A percentile compares a stretch with the other conserved stretches of the same genome.
These are phyloP conservation scores for Aspergillus cristatus DNA, from an alignment of 495 filamentous ascomycete species.

Conservation along the genomic window DNA sequence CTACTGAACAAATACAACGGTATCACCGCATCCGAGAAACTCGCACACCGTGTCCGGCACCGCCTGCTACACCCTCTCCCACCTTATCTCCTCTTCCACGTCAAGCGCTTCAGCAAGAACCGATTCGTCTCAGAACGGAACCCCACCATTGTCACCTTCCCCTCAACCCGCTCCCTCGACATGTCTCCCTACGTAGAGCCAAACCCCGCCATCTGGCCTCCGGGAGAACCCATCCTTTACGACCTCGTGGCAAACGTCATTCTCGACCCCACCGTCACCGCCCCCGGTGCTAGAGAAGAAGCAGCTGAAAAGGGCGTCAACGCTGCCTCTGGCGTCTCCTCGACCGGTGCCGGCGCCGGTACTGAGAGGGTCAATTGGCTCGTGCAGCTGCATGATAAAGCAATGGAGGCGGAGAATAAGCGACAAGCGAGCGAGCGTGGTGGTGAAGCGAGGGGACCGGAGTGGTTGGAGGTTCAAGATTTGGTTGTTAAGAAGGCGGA, in stretches of 20 bases:
- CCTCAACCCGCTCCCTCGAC: conserved; percentile 65
- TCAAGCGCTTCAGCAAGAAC: conserved; percentile 94
- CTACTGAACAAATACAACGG: conserved; percentile 95
- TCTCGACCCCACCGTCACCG: conserved; percentile 57
- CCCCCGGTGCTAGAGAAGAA: conserved; percentile 64
- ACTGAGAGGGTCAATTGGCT: conserved; percentile 46
- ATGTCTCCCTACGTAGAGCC: conserved; percentile 83
- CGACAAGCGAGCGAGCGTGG: conserved; percentile 21
- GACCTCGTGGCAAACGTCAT: conserved; percentile 96
- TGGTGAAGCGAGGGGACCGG: conserved; percentile 36
- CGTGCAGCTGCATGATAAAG: conserved; percentile 50
- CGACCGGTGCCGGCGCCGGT: conserved; percentile 32
- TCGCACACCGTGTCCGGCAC: conserved; percentile 77
- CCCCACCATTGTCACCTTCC: conserved; percentile 96
- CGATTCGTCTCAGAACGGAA: conserved; percentile 94
- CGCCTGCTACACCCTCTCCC: conserved; percentile 87
- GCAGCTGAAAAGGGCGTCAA: conserved; percentile 78
- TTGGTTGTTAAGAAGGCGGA: conserved; percentile 81
- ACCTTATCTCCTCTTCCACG: conserved; percentile 85
- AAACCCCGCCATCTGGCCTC: conserved; percentile 48
- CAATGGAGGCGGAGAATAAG: conserved; percentile 30
- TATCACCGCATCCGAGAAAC: conserved; percentile 73
- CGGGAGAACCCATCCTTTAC: conserved; percentile 84
- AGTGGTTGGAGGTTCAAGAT: conserved; percentile 94
- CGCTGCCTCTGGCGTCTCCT: conserved; percentile 55